Conservation (phyloP, 768 basidiomycete genomes). For the Brasilioporus rufonigricans region DNA sequence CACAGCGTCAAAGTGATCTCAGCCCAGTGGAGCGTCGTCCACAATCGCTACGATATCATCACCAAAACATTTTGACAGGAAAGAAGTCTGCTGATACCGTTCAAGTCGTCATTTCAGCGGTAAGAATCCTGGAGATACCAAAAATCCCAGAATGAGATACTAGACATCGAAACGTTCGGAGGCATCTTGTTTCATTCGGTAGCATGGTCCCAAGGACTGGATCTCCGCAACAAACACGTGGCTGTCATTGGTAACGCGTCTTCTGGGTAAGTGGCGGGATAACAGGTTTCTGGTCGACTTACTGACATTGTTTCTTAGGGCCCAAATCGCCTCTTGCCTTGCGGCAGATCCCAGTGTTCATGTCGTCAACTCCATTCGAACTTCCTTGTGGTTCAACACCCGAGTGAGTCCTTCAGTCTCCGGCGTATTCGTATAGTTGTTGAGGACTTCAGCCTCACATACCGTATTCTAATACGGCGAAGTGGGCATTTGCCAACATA, state of each 20-base stretch:
- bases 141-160: constrained; percentile 34
- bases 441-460: constrained; percentile 40
- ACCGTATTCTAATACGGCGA: constrained; percentile 37
- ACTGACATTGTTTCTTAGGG: constrained; percentile 46
- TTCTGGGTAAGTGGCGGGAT: constrained; percentile 48
- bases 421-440: not conserved
- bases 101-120: constrained; percentile 50
- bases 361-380: constrained; percentile 57
- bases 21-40: constrained; percentile 42
- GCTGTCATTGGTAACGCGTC: constrained; percentile 61
- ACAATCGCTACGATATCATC: constrained; percentile 37
- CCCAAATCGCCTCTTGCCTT: constrained; percentile 59
- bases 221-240: constrained; percentile 41
- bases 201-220: constrained; percentile 46
- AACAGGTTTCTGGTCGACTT: too few relatives aligned
- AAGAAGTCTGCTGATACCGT: constrained; percentile 32
- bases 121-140: constrained; percentile 48
- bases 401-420: constrained; percentile 36
- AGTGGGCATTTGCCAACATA: constrained; percentile 55
- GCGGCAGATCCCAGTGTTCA: constrained; percentile 48
- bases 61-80: constrained; percentile 34
- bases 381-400: constrained; percentile 59
- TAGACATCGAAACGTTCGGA: constrained; percentile 40
- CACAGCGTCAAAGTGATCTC: constrained; percentile 46
- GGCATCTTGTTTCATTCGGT: constrained; percentile 52